Base-by-base conservation (phyloP, 1,284 basidiomycete genomes). In the Ceratobasidium sp. region DNA sequence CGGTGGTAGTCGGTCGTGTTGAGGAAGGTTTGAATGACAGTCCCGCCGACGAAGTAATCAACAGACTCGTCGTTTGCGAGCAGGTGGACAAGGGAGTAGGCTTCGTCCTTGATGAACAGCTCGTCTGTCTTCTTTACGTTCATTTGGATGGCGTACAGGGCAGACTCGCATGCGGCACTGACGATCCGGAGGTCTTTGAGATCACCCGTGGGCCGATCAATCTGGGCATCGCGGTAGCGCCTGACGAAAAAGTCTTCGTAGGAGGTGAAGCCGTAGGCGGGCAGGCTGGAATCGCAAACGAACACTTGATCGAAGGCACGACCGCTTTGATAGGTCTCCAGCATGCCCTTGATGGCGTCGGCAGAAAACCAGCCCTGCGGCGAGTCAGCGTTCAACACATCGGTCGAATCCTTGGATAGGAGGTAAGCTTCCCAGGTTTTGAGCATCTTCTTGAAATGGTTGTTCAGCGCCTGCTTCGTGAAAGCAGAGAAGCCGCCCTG, bases 11-110 rank as follows among this genome's bases (percentile, higher is more conserved):
- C 84, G 5, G 84, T 78, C 0, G 88, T 84, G 38, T 83, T 83
- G 70, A 91, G 86, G 84, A 88, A 90, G 0, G 86, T 88, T 80
- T 91, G 90, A 80, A 86, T 90, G 62, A 91, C 83, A 0, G 89
- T 88, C 0, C 89, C 89, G 1, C 87, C 88, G 6, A 85, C 82
- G 77, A 90, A 90, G 28, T 83, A 50, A 10, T 82, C 38, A 0
- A 84, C 84, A 33, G 78, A 80, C 2, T 80, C 73, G 76, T 86
- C 84, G 80, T 84, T 82, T 42, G 82, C 80, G 28, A 88, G 84
- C 83, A 88, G 86, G 81, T 87, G 84, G 17, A 80, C 48, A 7
- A 87, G 84, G n/a, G 85, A 86, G 81, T 89, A 88, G 0, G 85
- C 84, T 81, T 88, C 83, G 1, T 82, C 84, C 80, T 89, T 89